Evolutionary conservation across 2,329 filamentous ascomycete species (phyloP).

Genomic region (Pseudocercospora fuligena): DNA sequence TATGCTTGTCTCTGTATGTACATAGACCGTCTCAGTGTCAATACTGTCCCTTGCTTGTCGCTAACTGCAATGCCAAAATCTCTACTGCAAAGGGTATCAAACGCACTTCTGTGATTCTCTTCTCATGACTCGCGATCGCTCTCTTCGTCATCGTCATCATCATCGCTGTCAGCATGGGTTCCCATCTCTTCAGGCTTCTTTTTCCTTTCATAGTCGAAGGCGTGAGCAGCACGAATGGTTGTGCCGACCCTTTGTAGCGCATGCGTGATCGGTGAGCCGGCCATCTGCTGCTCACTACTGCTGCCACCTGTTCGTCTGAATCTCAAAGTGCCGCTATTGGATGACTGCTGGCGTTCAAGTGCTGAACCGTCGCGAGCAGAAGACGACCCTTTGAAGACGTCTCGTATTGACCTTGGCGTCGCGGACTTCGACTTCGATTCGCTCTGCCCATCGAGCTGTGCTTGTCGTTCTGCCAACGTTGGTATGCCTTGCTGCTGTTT

Average conservation of each 20-base stretch:
- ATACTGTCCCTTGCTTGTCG: not conserved
- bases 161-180: constrained; percentile 17
- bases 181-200: constrained; percentile 16
- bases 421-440: not conserved
- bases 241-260: constrained; percentile 26
- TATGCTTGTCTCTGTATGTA: not conserved
- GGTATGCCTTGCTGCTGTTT: not conserved
- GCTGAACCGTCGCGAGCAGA: constrained; percentile 11
- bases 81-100: not conserved
- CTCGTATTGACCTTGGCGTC: not conserved
- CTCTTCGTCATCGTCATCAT: constrained; percentile 23
- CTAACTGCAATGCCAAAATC: not conserved
- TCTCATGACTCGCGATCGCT: constrained; percentile 15
- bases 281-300: constrained; percentile 12
- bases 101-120: not conserved
- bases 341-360: constrained; percentile 17
- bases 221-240: constrained; percentile 24
- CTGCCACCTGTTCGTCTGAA: constrained; percentile 10
- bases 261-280: constrained; percentile 22
- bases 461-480: constrained; percentile 4
- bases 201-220: constrained; percentile 23
- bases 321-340: constrained; percentile 10
- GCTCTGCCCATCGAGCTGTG: constrained; percentile 2
- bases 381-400: not conserved
- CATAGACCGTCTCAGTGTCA: not conserved